A percentile compares a stretch with the other conserved stretches of the same genome.
These are phyloP conservation scores for Metarhizium robertsii DNA, from an alignment of 2,329 filamentous ascomycete species.

Conservation along the genomic window DNA sequence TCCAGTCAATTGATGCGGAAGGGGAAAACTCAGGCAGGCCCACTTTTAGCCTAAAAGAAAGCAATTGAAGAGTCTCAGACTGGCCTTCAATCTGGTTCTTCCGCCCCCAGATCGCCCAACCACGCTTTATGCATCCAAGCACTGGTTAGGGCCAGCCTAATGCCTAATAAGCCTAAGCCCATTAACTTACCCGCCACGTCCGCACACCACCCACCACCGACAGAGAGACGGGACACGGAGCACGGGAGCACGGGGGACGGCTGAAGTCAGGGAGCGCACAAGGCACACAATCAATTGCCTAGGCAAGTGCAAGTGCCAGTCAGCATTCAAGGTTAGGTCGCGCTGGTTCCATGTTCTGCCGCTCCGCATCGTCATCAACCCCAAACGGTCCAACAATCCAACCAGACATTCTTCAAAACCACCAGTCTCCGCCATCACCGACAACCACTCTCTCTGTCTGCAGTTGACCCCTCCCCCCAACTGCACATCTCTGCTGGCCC, in stretches of 20 bases:
- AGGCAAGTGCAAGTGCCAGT: neutral
- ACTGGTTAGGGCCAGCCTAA: too few relatives aligned
- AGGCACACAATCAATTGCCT: neutral
- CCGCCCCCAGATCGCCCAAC: too few relatives aligned
- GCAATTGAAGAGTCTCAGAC: too few relatives aligned
- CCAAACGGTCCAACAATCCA: neutral
- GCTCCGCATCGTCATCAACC: constrained; percentile 6
- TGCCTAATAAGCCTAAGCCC: neutral
- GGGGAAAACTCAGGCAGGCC: too few relatives aligned
- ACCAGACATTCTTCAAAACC: neutral
- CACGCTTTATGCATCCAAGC: too few relatives aligned
- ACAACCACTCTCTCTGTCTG: neutral
- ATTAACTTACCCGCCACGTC: neutral
- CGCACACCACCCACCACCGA: too few relatives aligned
- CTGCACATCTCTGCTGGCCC: neutral
- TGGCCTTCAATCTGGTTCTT: too few relatives aligned
- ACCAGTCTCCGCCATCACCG: neutral
- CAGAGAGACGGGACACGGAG: too few relatives aligned
- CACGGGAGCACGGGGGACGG: too few relatives aligned
- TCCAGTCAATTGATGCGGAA: too few relatives aligned
- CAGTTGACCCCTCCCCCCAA: neutral
- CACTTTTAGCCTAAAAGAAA: too few relatives aligned
- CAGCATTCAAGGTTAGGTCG: neutral
- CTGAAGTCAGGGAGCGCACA: neutral
- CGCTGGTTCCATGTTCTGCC: neutral